These are phyloP conservation scores for Epichloe sp. DNA, from an alignment of 2,329 filamentous ascomycete species.

Conservation along the genomic window DNA sequence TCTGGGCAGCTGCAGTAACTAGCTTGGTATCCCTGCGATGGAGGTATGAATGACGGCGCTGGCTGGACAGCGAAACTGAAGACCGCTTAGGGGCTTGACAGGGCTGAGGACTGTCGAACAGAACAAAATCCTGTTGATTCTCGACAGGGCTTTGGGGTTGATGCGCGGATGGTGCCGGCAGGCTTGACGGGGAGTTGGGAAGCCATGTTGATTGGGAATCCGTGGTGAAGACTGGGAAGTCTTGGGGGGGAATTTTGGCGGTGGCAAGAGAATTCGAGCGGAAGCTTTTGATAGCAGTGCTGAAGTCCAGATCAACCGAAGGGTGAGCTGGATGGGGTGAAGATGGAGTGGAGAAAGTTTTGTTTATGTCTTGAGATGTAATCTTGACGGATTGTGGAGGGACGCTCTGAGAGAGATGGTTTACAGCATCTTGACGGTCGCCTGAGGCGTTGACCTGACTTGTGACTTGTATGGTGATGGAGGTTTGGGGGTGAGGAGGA, in stretches of 20 bases:
- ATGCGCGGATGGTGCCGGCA: constrained; percentile 49
- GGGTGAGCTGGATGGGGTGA: constrained; percentile 34
- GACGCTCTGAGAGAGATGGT: constrained; percentile 26
- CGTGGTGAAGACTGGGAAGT: constrained; percentile 70
- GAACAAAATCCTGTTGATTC: constrained; percentile 60
- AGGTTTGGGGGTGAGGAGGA: constrained; percentile 19
- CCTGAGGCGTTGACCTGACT: constrained; percentile 20
- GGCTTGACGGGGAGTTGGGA: constrained; percentile 53
- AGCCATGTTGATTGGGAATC: constrained; percentile 72
- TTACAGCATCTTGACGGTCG: constrained; percentile 47
- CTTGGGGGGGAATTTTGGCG: constrained; percentile 50
- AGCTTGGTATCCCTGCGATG: constrained; percentile 30
- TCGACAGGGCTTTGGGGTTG: constrained; percentile 39
- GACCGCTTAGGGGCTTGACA: constrained; percentile 23
- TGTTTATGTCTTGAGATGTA: constrained; percentile 31
- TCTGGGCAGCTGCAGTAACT: constrained; percentile 31
- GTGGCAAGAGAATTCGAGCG: constrained; percentile 41
- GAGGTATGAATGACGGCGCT: constrained; percentile 33
- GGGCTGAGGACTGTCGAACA: constrained; percentile 48
- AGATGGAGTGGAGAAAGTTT: constrained; percentile 32
- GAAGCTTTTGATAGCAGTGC: constrained; percentile 43
- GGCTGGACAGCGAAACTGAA: constrained; percentile 25
- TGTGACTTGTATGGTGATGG: constrained; percentile 19
- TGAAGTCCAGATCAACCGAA: constrained; percentile 56
- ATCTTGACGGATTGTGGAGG: constrained; percentile 36